Percentiles rank a stretch among this genome's conserved stretches.
phyloP scores from a whole-genome alignment of 2,329 filamentous ascomycete genomes.

The Cercospora zeae-maydis region DNA sequence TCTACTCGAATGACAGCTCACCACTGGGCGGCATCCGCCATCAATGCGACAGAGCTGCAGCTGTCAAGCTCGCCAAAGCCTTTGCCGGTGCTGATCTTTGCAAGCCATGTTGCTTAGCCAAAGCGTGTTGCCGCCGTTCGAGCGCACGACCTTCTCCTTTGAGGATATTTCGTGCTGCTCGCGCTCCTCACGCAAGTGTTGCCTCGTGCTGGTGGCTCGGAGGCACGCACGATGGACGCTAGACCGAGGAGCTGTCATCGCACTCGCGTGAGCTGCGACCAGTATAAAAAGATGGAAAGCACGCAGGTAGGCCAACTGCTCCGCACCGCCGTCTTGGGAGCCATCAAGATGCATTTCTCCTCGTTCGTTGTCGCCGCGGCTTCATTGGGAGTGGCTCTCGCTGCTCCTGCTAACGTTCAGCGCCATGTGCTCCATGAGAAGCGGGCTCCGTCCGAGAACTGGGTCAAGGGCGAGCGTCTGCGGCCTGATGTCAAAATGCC shows the following conservation, averaged over 20 bases:
- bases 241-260: constrained; percentile 2
- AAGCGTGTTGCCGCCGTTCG: constrained; percentile 7
- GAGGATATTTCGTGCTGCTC: constrained; percentile 2
- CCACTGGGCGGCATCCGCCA: not conserved
- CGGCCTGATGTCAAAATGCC: constrained; percentile 27
- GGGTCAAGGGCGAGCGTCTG: constrained; percentile 39
- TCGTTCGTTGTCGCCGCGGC: constrained; percentile 15
- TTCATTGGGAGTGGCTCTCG: constrained; percentile 15
- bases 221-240: not conserved
- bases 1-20: not conserved
- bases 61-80: constrained; percentile 12
- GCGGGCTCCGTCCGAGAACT: constrained; percentile 37
- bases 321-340: constrained; percentile 14
- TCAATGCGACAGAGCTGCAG: not conserved
- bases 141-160: constrained; percentile 23
- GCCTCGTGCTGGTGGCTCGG: not conserved
- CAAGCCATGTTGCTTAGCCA: constrained; percentile 20
- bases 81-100: constrained; percentile 17
- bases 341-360: constrained; percentile 21
- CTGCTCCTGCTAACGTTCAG: constrained; percentile 22
- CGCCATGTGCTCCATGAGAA: constrained; percentile 46
- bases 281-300: constrained; percentile 3
- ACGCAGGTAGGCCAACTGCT: not conserved
- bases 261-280: not conserved
- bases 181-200: not conserved